phyloP scores from a whole-genome alignment of 2,329 filamentous ascomycete species.

The Thyridium curvatum region DNA sequence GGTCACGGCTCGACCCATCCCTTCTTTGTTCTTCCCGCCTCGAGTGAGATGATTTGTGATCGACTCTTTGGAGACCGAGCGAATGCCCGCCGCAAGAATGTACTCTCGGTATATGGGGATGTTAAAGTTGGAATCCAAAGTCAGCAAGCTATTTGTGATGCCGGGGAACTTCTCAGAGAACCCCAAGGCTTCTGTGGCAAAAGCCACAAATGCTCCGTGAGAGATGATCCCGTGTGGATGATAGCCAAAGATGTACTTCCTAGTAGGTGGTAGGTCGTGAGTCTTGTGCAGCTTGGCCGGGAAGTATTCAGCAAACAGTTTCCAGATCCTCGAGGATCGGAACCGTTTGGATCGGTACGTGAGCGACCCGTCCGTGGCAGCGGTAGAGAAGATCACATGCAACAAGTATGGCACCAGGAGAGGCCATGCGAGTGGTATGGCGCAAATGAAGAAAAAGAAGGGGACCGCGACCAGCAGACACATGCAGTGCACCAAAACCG shows the following conservation, averaged over 20 bases:
- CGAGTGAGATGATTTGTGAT: constrained; percentile 82
- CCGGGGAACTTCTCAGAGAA: constrained; percentile 86
- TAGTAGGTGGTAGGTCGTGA: constrained; percentile 66
- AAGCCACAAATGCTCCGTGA: constrained; percentile 89
- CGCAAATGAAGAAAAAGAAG: constrained; percentile 84
- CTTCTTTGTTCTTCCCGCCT: constrained; percentile 70
- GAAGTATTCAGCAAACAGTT: constrained; percentile 86
- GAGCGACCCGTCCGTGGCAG: constrained; percentile 69
- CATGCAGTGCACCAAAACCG: constrained; percentile 69
- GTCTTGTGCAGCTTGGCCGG: constrained; percentile 85
- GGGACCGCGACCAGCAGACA: constrained; percentile 66
- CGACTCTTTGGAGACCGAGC: constrained; percentile 83
- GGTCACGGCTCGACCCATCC: constrained; percentile 92
- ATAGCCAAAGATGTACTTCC: constrained; percentile 96
- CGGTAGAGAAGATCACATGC: constrained; percentile 74
- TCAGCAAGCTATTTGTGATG: constrained; percentile 89
- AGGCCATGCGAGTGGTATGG: constrained; percentile 90
- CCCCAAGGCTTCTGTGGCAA: constrained; percentile 82
- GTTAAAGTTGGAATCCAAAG: constrained; percentile 92
- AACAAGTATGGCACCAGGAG: constrained; percentile 69
- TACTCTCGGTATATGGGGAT: constrained; percentile 94
- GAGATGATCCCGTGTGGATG: constrained; percentile 95
- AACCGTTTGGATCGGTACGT: constrained; percentile 68
- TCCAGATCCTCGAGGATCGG: constrained; percentile 72
- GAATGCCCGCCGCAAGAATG: constrained; percentile 79